These are phyloP conservation scores for Globisporangium takayamanum DNA, from an alignment of 352 stramenopile genomes.

Conservation along the genomic window DNA sequence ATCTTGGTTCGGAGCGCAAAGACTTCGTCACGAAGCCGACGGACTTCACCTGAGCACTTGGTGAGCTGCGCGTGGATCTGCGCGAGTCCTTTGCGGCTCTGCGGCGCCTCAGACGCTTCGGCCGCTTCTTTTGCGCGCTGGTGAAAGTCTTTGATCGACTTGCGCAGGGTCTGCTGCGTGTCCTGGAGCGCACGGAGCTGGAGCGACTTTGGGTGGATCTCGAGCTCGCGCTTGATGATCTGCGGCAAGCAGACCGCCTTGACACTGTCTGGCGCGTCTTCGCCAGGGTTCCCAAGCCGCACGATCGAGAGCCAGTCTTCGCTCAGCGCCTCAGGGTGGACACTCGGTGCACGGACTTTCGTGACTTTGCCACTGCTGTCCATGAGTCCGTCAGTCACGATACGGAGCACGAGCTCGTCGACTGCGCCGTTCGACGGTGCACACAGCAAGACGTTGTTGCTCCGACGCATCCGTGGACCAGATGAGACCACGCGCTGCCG, in stretches of 20 bases:
- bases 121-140: slow-evolving; percentile 42
- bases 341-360: slow-evolving; percentile 60
- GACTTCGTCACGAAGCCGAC: slow-evolving; percentile 78
- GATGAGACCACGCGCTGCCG: slow-evolving; percentile 34
- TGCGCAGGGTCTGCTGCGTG: slow-evolving; percentile 51
- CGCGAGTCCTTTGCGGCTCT: slow-evolving; percentile 53
- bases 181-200: slow-evolving; percentile 56
- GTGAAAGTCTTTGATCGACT: slow-evolving; percentile 70
- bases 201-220: slow-evolving; percentile 76
- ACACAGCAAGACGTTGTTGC: slow-evolving; percentile 77
- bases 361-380: slow-evolving; percentile 41
- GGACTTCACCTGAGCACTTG: slow-evolving; percentile 69
- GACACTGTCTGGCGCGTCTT: slow-evolving; percentile 65
- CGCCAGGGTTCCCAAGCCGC: slow-evolving; percentile 67
- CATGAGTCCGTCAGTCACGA: slow-evolving; percentile 78
- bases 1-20: slow-evolving; percentile 65
- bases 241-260: slow-evolving; percentile 73
- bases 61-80: slow-evolving; percentile 71
- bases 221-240: slow-evolving; percentile 77
- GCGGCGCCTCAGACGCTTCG: slow-evolving; percentile 11
- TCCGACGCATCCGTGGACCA: slow-evolving; percentile 19
- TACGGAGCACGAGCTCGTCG: slow-evolving; percentile 85
- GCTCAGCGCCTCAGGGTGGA: slow-evolving; percentile 42
- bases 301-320: slow-evolving; percentile 70
- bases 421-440: slow-evolving; percentile 89